These are phyloP conservation scores for Polytolypa hystricis DNA, from an alignment of 2,329 filamentous ascomycete genomes.

Conservation along the genomic window DNA sequence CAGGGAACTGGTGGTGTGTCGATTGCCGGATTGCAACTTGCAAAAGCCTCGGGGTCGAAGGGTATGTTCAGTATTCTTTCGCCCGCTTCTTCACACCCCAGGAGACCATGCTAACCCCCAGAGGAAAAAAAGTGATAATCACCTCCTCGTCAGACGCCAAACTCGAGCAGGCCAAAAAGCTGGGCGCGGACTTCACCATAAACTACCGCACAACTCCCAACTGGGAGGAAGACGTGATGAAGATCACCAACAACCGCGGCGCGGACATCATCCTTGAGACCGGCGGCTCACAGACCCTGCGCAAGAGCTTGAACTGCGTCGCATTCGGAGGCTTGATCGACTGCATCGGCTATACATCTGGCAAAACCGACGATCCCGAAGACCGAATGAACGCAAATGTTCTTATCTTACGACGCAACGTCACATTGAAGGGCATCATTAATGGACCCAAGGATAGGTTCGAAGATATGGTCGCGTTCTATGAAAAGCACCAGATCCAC, in stretches of 20 bases:
- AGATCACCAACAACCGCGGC: constrained; percentile 33
- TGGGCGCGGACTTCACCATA: constrained; percentile 39
- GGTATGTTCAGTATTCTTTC: constrained; percentile 19
- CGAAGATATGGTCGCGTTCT: constrained; percentile 28
- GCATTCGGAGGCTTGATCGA: constrained; percentile 37
- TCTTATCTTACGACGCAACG: constrained; percentile 39
- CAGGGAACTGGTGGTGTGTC: constrained; percentile 43
- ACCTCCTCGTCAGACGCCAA: constrained; percentile 43
- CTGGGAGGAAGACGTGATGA: constrained; percentile 37
- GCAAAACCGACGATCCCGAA: constrained; percentile 44
- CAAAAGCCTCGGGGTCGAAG: constrained; percentile 37
- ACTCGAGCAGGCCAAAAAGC: constrained; percentile 37
- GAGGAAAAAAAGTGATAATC: constrained; percentile 38
- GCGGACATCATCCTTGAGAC: constrained; percentile 43
- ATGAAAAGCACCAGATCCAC: constrained; percentile 22
- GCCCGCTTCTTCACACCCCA: no score
- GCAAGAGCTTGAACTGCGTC: constrained; percentile 37
- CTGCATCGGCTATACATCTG: constrained; percentile 38
- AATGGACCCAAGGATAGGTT: constrained; percentile 51
- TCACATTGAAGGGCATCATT: constrained; percentile 47
- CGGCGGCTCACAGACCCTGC: constrained; percentile 40
- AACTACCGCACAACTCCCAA: constrained; percentile 39
- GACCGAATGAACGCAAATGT: constrained; percentile 52
- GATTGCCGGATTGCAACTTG: constrained; percentile 35
- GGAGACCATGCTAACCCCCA: no score